These are phyloP conservation scores for Canavalia ensiformis DNA, from an alignment of 306 rosid genomes.

Conservation along the genomic window DNA sequence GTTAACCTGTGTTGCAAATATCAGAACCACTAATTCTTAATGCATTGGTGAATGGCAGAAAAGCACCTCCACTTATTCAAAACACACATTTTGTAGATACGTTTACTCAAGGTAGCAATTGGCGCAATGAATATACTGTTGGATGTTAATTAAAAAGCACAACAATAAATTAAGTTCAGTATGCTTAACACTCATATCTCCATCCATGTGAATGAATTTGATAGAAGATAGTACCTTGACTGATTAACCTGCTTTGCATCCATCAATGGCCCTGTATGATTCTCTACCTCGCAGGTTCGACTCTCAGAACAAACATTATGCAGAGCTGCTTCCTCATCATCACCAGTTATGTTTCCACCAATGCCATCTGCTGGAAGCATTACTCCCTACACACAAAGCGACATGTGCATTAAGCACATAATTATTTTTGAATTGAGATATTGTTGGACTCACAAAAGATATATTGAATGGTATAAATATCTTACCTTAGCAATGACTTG, in stretches of 20 bases:
- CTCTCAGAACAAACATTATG: conserved; percentile 49
- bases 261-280: conserved; percentile 45
- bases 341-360: conserved; percentile 60
- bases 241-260: conserved; percentile 52
- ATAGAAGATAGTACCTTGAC: conserved; percentile 65
- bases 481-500: conserved; percentile 88
- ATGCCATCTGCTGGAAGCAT: conserved; percentile 65
- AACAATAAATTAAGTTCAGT: conserved; percentile 33
- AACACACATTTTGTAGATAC: neutral
- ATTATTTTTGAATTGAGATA: conserved; percentile 21
- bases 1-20: neutral
- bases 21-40: neutral
- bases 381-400: conserved; percentile 63
- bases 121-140: conserved; percentile 15
- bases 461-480: conserved; percentile 2
- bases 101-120: conserved; percentile 11
- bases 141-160: conserved; percentile 15
- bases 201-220: conserved; percentile 35
- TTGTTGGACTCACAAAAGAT: conserved; percentile 25
- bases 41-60: conserved; percentile 1
- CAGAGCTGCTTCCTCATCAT: conserved; percentile 55
- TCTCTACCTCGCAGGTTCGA: conserved; percentile 47
- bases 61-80: neutral
- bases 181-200: conserved; percentile 15
- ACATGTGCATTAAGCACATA: conserved; percentile 31